phyloP scores from a whole-genome alignment of 805 yeast species.

The Candida alai region DNA sequence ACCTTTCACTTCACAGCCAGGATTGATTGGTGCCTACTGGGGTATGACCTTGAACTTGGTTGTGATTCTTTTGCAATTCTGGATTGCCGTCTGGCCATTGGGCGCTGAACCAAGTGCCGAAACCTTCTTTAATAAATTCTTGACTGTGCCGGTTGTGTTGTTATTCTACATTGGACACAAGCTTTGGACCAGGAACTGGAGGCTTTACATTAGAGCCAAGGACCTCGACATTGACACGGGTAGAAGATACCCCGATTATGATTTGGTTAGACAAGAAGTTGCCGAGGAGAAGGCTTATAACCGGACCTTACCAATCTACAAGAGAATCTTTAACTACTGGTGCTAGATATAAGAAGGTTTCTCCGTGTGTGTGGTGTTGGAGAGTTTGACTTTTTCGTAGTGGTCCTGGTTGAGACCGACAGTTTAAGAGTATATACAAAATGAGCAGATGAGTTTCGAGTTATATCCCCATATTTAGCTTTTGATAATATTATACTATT shows the following conservation, averaged over 20 bases:
- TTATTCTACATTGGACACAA: constrained; percentile 27
- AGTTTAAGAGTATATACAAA: too few species aligned
- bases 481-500: too few species aligned
- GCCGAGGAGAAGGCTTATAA: constrained; percentile 29
- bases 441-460: too few species aligned
- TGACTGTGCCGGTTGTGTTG: constrained; percentile 28
- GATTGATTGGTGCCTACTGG: constrained; percentile 49
- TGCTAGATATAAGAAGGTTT: constrained; percentile 17
- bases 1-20: constrained; percentile 49
- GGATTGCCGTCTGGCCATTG: constrained; percentile 62
- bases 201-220: constrained; percentile 20
- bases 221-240: constrained; percentile 33
- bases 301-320: constrained; percentile 19
- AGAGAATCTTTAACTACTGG: constrained; percentile 26
- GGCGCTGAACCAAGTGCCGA: constrained; percentile 35
- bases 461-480: too few species aligned
- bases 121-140: constrained; percentile 25
- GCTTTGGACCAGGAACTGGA: constrained; percentile 23
- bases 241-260: constrained; percentile 28
- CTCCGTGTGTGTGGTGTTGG: constrained; percentile 19
- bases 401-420: too few species aligned
- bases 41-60: constrained; percentile 47
- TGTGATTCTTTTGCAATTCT: constrained; percentile 55
- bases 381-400: too few species aligned
- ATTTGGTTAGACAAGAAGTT: constrained; percentile 28